Evolutionary conservation across 2,329 filamentous ascomycete genomes (phyloP).

Genomic region (Blumeriella jaapii): DNA sequence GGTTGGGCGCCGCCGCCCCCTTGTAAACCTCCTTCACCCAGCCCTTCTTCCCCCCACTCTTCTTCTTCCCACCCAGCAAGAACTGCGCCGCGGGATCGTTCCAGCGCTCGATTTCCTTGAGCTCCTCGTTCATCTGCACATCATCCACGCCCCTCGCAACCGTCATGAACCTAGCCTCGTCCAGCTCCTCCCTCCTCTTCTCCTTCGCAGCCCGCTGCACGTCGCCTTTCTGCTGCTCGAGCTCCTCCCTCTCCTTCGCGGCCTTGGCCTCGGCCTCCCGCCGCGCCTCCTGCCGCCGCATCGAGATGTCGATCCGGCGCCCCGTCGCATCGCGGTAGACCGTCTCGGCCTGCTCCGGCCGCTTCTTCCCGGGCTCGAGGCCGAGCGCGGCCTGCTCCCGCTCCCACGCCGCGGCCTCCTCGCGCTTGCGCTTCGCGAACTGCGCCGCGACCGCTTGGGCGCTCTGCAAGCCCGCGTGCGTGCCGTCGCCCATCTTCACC

Average conservation of each 20-base stretch:
- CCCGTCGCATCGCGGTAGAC: conserved; percentile 94
- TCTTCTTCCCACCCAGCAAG: conserved; percentile 31
- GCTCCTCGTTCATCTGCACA: conserved; percentile 69
- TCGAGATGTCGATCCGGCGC: conserved; percentile 81
- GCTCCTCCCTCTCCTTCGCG: conserved; percentile 50
- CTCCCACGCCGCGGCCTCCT: conserved; percentile 46
- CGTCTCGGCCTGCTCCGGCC: conserved; percentile 60
- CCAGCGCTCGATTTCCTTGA: conserved; percentile 71
- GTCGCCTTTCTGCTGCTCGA: conserved; percentile 68
- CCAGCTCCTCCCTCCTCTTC: conserved; percentile 52
- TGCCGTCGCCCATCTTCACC: conserved; percentile 76
- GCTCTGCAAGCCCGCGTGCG: conserved; percentile 75
- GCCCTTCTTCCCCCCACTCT: conserved; percentile 12
- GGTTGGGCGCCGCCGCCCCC: conserved; percentile 75
- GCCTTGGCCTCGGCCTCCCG: conserved; percentile 63
- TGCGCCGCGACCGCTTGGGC: conserved; percentile 66
- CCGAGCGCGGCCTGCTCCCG: conserved; percentile 24
- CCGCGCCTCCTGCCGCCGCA: conserved; percentile 82
- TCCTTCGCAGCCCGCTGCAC: conserved; percentile 64
- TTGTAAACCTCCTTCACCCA: conserved; percentile 44
- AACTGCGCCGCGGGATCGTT: conserved; percentile 88
- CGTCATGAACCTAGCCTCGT: conserved; percentile 73
- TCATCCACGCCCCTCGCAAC: conserved; percentile 78
- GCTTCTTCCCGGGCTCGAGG: conserved; percentile 24
- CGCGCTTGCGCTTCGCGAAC: conserved; percentile 51